Evolutionary conservation across 768 basidiomycete genomes (phyloP), one percentile per base, ranked within the genome.

Genomic region (Pulveroboletus frians): DNA sequence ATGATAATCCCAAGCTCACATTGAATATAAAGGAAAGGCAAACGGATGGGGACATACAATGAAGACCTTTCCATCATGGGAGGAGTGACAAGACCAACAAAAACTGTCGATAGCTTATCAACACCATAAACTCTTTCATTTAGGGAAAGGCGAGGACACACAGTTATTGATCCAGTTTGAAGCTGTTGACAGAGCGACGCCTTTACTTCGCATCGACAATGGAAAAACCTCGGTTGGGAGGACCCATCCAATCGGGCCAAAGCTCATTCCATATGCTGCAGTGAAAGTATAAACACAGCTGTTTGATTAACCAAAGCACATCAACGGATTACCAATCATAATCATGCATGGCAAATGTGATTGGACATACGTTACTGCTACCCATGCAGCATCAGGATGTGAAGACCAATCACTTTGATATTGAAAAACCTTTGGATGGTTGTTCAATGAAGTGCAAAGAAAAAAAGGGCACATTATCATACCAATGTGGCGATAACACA

Each of bases 91-190:
- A 91, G 71, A 0, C 89, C 89, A 47, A 91, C 82, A 44, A 89
- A 65, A 60, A 91, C 88, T 90, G 34, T 13, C 5, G 43, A 32
- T 20, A 43, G 9, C 9, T 21, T 10, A 29, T 62, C 18, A 61
- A 17, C 21, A 45, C 39, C 42, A 41, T 43, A 18, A 8, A 36
- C 36, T 3, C 47, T 15, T 29, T 31, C 14, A 10, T 20, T 13
- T 14, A 39, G 2, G 18, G 23, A 8, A 47, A 15, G 14, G 35
- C 31, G 0, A 18, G 46, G 13, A 66, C 76, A 2, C 43, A 84
- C 84, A 92, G 50, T 92, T 92, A 59, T 91, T 91, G 21, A 79
- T 57, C 89, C 89, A 92, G 55, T 88, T 88, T n/a, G 85, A 87
- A 3, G 88, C 85, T 2, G 90, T 92, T 17, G 88, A 83, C 18